Base-by-base conservation (phyloP, 2,329 filamentous ascomycete species). In the Claviceps citrina region DNA sequence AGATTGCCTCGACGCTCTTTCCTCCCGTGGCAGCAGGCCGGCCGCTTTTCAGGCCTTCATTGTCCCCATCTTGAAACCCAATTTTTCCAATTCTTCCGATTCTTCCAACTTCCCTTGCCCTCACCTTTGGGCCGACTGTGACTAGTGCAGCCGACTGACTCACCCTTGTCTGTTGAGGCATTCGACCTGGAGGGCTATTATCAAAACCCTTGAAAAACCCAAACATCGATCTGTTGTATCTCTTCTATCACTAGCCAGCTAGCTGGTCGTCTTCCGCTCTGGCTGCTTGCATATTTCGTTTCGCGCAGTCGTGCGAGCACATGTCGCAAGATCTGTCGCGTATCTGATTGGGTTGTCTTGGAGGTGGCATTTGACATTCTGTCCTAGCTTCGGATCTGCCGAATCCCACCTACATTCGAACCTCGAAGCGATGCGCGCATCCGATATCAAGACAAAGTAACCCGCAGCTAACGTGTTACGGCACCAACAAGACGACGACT, bases 371-470 rank as follows among this genome's bases (percentile, higher is more conserved):
- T 31, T 31, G 34, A 28, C 28, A 39, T 36, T 39, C 27, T 36
- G 32, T 20, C 27, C 16, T 22, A 18, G 32, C 24, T 19, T 30
- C 22, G 30, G 22, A 38, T 8, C n/a, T 27, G 16, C 28, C 33
- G 31, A 30, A 22, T 24, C 15, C 24, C 16, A 13, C 12, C 34
- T 18, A 12, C 38, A 19, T 22, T 16, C 30, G 30, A 30, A 26
- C n/a, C 31, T 30, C 35, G 38, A 43, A 35, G 34, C 24, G 19
- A 43, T 43, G 42, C 24, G 31, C 38, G 38, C n/a, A n/a, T n/a
- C n/a, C n/a, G n/a, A n/a, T n/a, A n/a, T n/a, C n/a, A n/a, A n/a
- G n/a, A n/a, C n/a, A n/a, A n/a, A n/a, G n/a, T n/a, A 22, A 12
- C 7, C 22, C 18, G 15, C 36, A 36, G 20, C 24, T 8, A 32